Percentiles rank a stretch among this genome's conserved stretches.
phyloP scores from a whole-genome alignment of 495 filamentous ascomycete genomes.

The Terfezia claveryi region DNA sequence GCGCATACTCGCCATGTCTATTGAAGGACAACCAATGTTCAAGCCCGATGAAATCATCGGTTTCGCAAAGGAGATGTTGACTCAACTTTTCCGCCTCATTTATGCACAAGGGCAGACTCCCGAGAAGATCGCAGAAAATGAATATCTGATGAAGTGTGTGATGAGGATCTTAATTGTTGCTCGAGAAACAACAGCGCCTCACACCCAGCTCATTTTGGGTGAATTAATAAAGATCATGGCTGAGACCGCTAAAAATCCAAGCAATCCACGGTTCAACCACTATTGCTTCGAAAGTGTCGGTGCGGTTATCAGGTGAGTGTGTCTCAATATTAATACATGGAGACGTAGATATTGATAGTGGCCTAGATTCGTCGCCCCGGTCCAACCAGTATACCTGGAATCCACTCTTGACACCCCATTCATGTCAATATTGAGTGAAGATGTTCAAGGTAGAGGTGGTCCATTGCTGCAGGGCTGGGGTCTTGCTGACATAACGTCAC shows the following conservation, averaged over 20 bases:
- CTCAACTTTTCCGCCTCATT: conserved; percentile 83
- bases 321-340: not conserved
- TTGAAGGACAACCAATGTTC: conserved; percentile 55
- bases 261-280: conserved; percentile 95
- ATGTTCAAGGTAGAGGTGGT: conserved; percentile 43
- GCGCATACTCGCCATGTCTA: conserved; percentile 59
- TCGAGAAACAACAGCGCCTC: conserved; percentile 48
- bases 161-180: conserved; percentile 93
- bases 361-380: conserved; percentile 42
- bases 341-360: conserved; percentile 2
- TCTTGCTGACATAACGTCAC: not conserved
- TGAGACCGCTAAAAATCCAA: conserved; percentile 77
- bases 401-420: conserved; percentile 57
- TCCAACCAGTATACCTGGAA: conserved; percentile 51
- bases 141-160: conserved; percentile 93
- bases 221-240: conserved; percentile 70
- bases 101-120: conserved; percentile 48
- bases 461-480: not conserved
- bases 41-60: conserved; percentile 46
- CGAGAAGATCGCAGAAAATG: conserved; percentile 93
- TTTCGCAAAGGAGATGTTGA: conserved; percentile 62
- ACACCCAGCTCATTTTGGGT: conserved; percentile 47
- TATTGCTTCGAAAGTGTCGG: conserved; percentile 91
- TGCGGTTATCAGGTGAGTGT: conserved; percentile 57
- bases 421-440: conserved; percentile 46